Evolutionary conservation across 768 basidiomycete species (phyloP).

Genomic region (Rhizopogon salebrosus): DNA sequence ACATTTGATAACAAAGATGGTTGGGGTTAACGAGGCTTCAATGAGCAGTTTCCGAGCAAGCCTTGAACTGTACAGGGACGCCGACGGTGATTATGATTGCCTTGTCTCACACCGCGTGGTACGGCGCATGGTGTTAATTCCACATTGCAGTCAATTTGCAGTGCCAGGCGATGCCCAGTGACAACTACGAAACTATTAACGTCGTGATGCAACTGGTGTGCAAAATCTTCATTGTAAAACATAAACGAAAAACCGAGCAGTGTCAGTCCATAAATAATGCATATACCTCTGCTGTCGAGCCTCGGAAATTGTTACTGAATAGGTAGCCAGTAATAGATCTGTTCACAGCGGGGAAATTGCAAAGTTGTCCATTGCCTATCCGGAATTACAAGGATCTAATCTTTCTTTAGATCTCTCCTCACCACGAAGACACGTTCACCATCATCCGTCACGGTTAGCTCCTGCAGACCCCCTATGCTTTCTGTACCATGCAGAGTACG

Average conservation of each 20-base stretch:
- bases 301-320: neutral
- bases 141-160: neutral
- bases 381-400: conserved; percentile 36
- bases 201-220: neutral
- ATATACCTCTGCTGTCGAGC: neutral
- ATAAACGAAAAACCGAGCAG: neutral
- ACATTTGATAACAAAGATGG: no score
- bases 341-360: conserved; percentile 1
- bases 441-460: conserved; percentile 54
- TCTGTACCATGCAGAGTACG: conserved; percentile 57
- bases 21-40: no score
- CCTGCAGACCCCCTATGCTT: conserved; percentile 50
- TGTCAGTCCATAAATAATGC: neutral
- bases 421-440: conserved; percentile 76
- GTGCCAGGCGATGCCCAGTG: neutral
- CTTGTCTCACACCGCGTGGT: neutral
- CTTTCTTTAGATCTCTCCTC: conserved; percentile 78
- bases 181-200: neutral
- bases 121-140: no score
- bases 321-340: neutral
- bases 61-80: neutral
- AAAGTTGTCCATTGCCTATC: conserved; percentile 1
- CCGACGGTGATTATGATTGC: neutral
- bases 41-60: neutral
- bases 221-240: neutral